Evolutionary conservation across 495 filamentous ascomycete genomes (phyloP), one percentile per base, ranked within the genome.

Genomic region (Chaetomium fimeti): DNA sequence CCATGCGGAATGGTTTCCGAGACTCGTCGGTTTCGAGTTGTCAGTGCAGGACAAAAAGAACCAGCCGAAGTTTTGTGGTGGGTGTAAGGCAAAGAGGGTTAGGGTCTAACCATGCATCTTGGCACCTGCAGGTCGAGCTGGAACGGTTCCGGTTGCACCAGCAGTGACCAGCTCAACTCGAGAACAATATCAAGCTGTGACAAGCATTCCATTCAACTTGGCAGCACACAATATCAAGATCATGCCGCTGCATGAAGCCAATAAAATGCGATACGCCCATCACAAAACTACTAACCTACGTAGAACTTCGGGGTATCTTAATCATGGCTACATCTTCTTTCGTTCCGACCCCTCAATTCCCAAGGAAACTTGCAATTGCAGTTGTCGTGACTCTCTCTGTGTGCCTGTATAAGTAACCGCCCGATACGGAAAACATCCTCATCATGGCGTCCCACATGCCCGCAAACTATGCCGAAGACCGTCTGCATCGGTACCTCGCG

Each of bases 391-490:
- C 24, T 5, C 15, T 59, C 5, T n/a, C 15, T 3, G 7, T 29
- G n/a, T 38, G 7, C 15, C 5, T 3, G 27, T 32, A 13, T 16
- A 2, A 43, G 15, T 22, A 38, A 28, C 9, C 45, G 2, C 18
- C n/a, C 9, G 20, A 9, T 24, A 8, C 5, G 2, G n/a, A 49
- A 0, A 22, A 24, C 45, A 47, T 1, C 43, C 7, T 5, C 29
- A 54, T 6, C 48, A 62, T 62, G 60, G 60, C 60, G 2, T 62
- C 60, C 2, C 60, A 62, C n/a, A 42, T 53, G 20, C 48, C 60
- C 48, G 20, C n/a, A 12, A 54, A 52, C 38, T 52, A 53, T 29
- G 24, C 28, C 36, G 60, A 62, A 28, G 49, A 42, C n/a, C 47
- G 43, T 7, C 49, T 67, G 24, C 54, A 53, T 27, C 48, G 48